Percentiles rank a stretch among this genome's conserved stretches.
phyloP scores from a whole-genome alignment of 2,329 filamentous ascomycete genomes.

The Colletotrichum tabaci region DNA sequence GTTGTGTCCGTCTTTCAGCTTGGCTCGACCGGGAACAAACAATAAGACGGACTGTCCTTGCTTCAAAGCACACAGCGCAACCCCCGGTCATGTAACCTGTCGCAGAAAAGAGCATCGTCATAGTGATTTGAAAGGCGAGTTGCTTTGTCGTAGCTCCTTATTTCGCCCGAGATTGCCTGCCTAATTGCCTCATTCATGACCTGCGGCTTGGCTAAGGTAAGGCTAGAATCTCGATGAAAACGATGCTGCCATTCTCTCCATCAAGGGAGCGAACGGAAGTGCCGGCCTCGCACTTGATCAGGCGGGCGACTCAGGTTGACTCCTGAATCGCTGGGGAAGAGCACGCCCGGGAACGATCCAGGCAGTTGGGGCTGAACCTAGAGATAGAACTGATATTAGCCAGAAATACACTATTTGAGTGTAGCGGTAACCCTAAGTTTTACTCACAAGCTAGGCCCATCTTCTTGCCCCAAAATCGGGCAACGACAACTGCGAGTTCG shows the following conservation, averaged over 20 bases:
- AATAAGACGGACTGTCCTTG: neutral
- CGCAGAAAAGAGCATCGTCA: neutral
- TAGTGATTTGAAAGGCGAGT: neutral
- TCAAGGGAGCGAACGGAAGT: too few species aligned
- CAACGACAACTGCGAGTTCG: neutral
- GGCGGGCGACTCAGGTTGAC: neutral
- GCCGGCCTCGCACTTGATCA: neutral
- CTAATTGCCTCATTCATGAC: neutral
- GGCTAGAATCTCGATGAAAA: neutral
- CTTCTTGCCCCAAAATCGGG: too few species aligned
- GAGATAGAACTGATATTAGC: conserved; percentile 1
- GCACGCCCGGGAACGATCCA: neutral
- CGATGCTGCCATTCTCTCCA: neutral
- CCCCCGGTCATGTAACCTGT: neutral
- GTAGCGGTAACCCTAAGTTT: neutral
- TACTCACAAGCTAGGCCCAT: conserved; percentile 13
- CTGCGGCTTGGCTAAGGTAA: neutral
- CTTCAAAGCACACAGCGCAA: neutral
- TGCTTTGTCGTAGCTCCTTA: neutral
- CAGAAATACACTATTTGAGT: neutral
- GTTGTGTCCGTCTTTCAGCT: neutral
- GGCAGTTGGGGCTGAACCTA: conserved; percentile 1
- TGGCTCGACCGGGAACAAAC: conserved; percentile 11
- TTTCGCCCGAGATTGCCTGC: neutral
- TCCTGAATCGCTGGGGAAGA: neutral